Evolutionary conservation across 2,329 filamentous ascomycete species (phyloP), one percentile per base, ranked within the genome.

Genomic region (Curvularia sp.): DNA sequence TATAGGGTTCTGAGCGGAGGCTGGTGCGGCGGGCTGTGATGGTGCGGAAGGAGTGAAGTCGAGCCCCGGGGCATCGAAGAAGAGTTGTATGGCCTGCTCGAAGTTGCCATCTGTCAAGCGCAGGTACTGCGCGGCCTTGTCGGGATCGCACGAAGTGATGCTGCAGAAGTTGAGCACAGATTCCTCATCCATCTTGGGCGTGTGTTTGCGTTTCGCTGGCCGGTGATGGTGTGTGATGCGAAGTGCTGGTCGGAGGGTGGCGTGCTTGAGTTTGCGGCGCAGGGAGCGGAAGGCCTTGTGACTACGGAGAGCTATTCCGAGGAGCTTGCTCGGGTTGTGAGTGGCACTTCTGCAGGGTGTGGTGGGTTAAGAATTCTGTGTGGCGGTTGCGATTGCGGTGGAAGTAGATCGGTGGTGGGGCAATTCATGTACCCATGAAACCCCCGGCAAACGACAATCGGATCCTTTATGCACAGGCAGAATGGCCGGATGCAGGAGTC

Each of bases 71-170:
- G 90, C 95, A 73, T 96, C 92, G 77, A 92, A 98, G 80, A 88
- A 99, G 12, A 98, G 87, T 72, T 92, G 87, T 69, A 97, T 89
- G 25, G 95, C 95, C 72, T 94, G 90, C 77, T 92, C 88, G 50
- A 94, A 82, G 74, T 97, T 89, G 70, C 88, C 88, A 67, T 92
- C 90, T n/a, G 93, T 89, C 74, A 99, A 85, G 68, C 90, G 86
- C 47, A 98, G 85, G 77, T 96, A 97, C 67, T 91, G 89, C 61
- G 87, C 86, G 28, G 94, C 95, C 63, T 93, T 87, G 65, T 89
- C 83, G 27, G 88, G 84, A 61, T 84, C 87, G 58, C 90, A 86
- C 67, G 88, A 89, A 38, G 95, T 98, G 75, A 99, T 90, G 78
- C 85, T 83, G 71, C 88, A 87, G 76, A 99, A 97, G 71, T 88